Evolutionary conservation across 805 yeast species (phyloP).

Genomic region (Candida chilensis): DNA sequence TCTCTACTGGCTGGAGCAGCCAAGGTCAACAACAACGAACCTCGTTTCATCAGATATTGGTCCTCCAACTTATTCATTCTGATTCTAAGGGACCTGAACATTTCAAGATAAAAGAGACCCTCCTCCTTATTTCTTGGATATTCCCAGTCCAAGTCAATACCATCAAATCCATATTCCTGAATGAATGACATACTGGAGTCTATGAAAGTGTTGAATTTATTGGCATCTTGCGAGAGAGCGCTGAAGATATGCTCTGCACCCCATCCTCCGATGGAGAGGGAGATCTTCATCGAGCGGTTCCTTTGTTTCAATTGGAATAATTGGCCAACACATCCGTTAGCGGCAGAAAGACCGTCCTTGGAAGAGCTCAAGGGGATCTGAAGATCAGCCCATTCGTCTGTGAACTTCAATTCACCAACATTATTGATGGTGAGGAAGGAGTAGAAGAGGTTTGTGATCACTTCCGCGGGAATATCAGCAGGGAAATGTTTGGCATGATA

Average conservation of each 20-base stretch:
- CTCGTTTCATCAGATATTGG: constrained; percentile 4
- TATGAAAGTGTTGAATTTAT: constrained; percentile 35
- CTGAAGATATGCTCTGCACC: constrained; percentile 38
- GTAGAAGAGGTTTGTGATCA: constrained; percentile 63
- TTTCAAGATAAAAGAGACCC: too few relatives aligned
- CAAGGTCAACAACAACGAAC: constrained; percentile 43
- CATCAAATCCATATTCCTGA: constrained; percentile 61
- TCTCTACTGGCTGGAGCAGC: constrained; percentile 69
- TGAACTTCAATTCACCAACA: constrained; percentile 43
- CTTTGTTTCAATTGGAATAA: constrained; percentile 34
- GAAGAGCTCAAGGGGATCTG: constrained; percentile 23
- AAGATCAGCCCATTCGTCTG: constrained; percentile 63
- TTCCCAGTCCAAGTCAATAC: constrained; percentile 94
- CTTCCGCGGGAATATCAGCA: constrained; percentile 45
- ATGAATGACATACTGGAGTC: constrained; percentile 37
- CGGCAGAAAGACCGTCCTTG: constrained; percentile 6
- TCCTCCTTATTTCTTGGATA: constrained; percentile 44
- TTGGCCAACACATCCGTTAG: constrained; percentile 41
- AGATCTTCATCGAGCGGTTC: constrained; percentile 35
- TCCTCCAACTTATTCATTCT: constrained; percentile 29
- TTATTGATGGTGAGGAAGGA: constrained; percentile 61
- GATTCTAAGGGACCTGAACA: too few relatives aligned
- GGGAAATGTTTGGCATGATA: constrained; percentile 57
- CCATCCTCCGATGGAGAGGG: constrained; percentile 81
- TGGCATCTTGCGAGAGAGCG: constrained; percentile 11